These are phyloP conservation scores for Melanopsichium pennsylvanicum DNA, from an alignment of 1,284 basidiomycete genomes.

Conservation along the genomic window DNA sequence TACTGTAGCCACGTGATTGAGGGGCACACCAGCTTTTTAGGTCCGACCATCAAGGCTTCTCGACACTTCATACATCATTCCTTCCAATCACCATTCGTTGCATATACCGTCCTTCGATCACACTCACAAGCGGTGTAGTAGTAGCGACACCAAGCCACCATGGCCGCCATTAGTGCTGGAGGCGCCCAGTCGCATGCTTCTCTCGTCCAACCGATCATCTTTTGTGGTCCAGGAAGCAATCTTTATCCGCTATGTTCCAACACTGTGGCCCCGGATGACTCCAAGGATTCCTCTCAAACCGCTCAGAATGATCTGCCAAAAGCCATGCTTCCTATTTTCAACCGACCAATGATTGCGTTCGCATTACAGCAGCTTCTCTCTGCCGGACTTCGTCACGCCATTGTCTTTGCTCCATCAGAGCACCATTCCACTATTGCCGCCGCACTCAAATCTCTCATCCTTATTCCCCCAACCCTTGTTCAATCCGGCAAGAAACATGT, in stretches of 20 bases:
- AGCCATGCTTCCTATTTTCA: constrained; percentile 63
- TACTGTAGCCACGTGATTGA: no score
- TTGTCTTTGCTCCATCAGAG: constrained; percentile 59
- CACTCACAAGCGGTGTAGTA: no score
- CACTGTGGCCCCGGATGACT: constrained; percentile 14
- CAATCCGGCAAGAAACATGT: constrained; percentile 33
- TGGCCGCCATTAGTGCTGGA: constrained; percentile 14
- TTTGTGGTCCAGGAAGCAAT: constrained; percentile 59
- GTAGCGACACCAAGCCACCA: background rate
- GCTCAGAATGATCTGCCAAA: constrained; percentile 48
- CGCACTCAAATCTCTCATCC: constrained; percentile 56
- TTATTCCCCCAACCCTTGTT: constrained; percentile 41
- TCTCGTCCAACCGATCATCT: constrained; percentile 60
- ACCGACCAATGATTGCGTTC: constrained; percentile 62
- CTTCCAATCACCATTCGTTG: no score
- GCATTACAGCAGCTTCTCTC: constrained; percentile 60
- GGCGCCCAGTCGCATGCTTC: constrained; percentile 31
- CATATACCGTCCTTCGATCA: no score
- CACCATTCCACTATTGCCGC: constrained; percentile 53
- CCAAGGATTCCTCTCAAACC: constrained; percentile 4
- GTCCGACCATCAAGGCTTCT: no score
- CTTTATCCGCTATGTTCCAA: constrained; percentile 61
- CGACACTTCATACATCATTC: no score
- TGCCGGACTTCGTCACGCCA: constrained; percentile 53
- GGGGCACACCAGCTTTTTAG: no score